These are phyloP conservation scores for Amaranthus palmeri DNA, from an alignment of 148 eudicot genomes.

Conservation along the genomic window DNA sequence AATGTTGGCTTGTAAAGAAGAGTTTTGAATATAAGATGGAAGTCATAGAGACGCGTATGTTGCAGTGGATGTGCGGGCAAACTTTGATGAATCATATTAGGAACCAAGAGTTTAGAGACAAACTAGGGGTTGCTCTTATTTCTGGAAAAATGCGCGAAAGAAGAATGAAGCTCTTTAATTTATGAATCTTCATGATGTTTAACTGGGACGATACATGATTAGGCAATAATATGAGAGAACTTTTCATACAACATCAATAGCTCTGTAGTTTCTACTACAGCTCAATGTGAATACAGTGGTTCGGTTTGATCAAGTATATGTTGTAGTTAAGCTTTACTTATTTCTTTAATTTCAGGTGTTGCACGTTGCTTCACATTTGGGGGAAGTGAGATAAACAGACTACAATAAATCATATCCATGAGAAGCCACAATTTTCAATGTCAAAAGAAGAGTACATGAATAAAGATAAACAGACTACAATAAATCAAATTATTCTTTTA, in stretches of 20 bases:
- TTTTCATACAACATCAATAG: background rate
- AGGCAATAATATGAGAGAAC: background rate
- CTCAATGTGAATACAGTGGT: background rate
- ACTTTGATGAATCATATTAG: too few species aligned
- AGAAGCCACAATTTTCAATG: conserved; percentile 61
- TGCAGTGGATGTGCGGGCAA: too few species aligned
- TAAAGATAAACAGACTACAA: conserved; percentile 77
- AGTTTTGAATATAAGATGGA: too few species aligned
- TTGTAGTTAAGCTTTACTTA: background rate
- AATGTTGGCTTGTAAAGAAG: too few species aligned
- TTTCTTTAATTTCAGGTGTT: conserved; percentile 46
- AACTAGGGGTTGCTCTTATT: too few species aligned
- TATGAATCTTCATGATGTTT: background rate
- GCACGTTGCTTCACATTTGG: conserved; percentile 99
- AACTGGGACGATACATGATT: background rate
- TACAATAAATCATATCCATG: too few species aligned
- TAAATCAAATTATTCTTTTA: too few species aligned
- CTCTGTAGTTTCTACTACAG: background rate
- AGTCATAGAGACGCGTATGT: too few species aligned
- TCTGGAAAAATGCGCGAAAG: too few species aligned
- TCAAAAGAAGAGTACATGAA: conserved; percentile 80
- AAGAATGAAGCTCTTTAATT: background rate
- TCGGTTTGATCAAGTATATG: background rate
- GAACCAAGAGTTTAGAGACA: too few species aligned
- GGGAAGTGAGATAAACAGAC: conserved; percentile 75